Percentiles rank a stretch among this genome's conserved stretches.
These are phyloP conservation scores for Chlamydomonas eustigma DNA, from an alignment of 139 green algal genomes.

Conservation along the genomic window DNA sequence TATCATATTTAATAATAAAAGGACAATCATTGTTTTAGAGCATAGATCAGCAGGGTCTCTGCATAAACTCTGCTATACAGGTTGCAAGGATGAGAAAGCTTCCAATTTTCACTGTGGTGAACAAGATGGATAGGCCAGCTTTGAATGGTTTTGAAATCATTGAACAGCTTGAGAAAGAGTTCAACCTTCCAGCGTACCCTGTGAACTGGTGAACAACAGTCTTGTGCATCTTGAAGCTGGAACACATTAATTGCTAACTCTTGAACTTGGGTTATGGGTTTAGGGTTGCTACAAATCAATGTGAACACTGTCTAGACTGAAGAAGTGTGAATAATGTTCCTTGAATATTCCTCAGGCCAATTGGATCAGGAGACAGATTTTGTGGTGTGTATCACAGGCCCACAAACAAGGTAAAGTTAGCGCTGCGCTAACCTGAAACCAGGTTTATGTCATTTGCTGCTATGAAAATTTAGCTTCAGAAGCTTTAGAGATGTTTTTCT, in stretches of 20 bases:
- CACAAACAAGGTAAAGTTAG: constrained; percentile 35
- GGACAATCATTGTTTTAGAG: too few species aligned
- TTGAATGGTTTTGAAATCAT: constrained; percentile 76
- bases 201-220: constrained; percentile 58
- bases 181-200: constrained; percentile 58
- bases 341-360: constrained; percentile 37
- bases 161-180: constrained; percentile 70
- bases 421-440: too few species aligned
- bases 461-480: too few species aligned
- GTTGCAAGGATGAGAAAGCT: constrained; percentile 16
- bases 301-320: too few species aligned
- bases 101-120: constrained; percentile 22
- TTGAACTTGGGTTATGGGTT: too few species aligned
- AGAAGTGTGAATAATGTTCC: background rate
- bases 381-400: constrained; percentile 63
- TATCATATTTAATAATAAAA: too few species aligned
- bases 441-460: too few species aligned
- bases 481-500: background rate
- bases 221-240: too few species aligned
- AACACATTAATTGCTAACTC: too few species aligned
- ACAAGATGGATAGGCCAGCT: constrained; percentile 56
- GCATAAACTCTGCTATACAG: background rate
- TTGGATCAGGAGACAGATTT: constrained; percentile 62
- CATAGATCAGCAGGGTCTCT: background rate
- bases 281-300: too few species aligned